phyloP scores from a whole-genome alignment of 257 asterid species.

The Solanum medicagineum region DNA sequence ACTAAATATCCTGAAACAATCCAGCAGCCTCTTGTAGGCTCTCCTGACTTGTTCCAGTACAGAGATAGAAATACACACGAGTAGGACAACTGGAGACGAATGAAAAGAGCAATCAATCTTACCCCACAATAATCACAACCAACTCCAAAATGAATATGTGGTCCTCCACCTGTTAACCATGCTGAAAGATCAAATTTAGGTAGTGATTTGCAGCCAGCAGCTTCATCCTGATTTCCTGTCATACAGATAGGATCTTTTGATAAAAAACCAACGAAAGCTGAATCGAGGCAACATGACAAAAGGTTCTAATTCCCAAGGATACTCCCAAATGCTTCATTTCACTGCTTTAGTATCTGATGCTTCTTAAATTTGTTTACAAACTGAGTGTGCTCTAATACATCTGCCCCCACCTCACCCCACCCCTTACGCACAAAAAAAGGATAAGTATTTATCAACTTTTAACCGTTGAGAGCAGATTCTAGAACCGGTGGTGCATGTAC shows the following conservation, averaged over 20 bases:
- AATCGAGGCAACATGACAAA: background rate
- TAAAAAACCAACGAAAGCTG: background rate
- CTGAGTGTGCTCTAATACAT: background rate
- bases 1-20: background rate
- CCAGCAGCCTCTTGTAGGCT: background rate
- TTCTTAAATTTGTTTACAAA: background rate
- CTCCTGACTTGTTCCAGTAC: background rate
- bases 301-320: background rate
- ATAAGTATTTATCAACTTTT: background rate
- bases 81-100: background rate
- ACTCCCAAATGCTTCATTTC: background rate
- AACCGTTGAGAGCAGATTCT: background rate
- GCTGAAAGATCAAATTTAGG: background rate
- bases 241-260: constrained; percentile 10
- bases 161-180: constrained; percentile 11
- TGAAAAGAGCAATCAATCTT: background rate
- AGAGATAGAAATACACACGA: background rate
- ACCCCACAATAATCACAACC: constrained; percentile 91
- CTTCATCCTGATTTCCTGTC: constrained; percentile 4
- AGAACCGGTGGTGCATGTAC: background rate
- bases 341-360: background rate
- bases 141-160: constrained; percentile 26
- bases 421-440: background rate
- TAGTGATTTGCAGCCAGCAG: background rate
- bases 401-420: background rate